Evolutionary conservation across 192 early-diverging fungal genomes (phyloP).

Genomic region (Mortierella alpina): DNA sequence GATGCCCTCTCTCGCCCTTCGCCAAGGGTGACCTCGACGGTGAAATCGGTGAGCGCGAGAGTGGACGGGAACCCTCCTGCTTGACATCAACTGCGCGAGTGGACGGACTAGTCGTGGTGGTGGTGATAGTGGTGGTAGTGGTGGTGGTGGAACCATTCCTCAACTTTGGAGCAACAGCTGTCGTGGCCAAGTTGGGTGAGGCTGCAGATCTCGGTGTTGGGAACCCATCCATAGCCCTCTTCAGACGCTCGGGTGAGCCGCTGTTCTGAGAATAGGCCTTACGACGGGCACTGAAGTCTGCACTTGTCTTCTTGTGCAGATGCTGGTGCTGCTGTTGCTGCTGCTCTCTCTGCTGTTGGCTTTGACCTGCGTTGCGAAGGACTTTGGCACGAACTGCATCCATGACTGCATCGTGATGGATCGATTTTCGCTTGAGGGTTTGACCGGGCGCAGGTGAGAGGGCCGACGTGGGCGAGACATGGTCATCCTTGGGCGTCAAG

Average conservation of each 20-base stretch:
- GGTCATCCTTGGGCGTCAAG: slow-evolving; percentile 46
- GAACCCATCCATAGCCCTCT: slow-evolving; percentile 3
- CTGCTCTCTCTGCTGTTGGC: slow-evolving; percentile 29
- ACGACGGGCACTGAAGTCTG: slow-evolving; percentile 5
- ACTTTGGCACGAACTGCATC: slow-evolving; percentile 58
- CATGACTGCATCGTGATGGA: slow-evolving; percentile 59
- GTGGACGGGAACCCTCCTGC: slow-evolving; percentile 2
- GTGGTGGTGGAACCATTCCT: not conserved
- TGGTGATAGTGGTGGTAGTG: not conserved
- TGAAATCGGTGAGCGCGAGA: slow-evolving; percentile 9
- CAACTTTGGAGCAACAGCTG: slow-evolving; percentile 21
- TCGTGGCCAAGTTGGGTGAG: not conserved
- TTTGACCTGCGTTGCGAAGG: slow-evolving; percentile 43
- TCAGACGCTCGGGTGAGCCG: slow-evolving; percentile 15
- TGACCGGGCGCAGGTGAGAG: slow-evolving; percentile 27
- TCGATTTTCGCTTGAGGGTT: slow-evolving; percentile 52
- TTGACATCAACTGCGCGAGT: too few relatives aligned
- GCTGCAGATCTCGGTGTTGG: not conserved
- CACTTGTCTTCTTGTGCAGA: slow-evolving; percentile 21
- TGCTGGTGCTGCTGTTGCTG: slow-evolving; percentile 18
- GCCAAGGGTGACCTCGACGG: not conserved
- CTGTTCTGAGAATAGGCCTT: slow-evolving; percentile 17
- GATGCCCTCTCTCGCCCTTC: too few relatives aligned
- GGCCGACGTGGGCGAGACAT: slow-evolving; percentile 43
- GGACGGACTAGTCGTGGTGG: too few relatives aligned